phyloP scores from a whole-genome alignment of 1,139 yeast genomes.

The Saccharomyces uvarum region DNA sequence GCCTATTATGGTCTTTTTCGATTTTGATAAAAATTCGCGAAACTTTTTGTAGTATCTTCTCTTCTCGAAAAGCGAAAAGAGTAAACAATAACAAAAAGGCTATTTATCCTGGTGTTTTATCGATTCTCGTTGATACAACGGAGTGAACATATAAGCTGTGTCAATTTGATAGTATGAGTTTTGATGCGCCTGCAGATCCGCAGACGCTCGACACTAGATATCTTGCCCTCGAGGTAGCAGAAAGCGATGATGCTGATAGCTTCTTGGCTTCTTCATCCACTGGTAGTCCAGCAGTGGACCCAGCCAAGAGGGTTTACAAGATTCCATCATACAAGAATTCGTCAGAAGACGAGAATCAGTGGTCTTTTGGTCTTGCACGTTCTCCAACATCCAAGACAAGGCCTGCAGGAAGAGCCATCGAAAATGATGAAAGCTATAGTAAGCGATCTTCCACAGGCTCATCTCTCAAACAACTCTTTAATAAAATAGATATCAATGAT shows the following conservation, averaged over 20 bases:
- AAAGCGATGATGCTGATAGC: neutral
- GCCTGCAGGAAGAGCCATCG: neutral
- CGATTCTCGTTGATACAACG: neutral
- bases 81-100: neutral
- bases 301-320: neutral
- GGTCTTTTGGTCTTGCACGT: conserved; percentile 27
- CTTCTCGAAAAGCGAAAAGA: neutral
- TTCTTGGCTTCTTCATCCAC: neutral
- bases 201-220: neutral
- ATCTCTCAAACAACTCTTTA: conserved; percentile 26
- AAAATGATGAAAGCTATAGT: neutral
- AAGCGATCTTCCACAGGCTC: conserved; percentile 30
- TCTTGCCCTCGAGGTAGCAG: neutral
- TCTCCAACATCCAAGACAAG: conserved; percentile 27
- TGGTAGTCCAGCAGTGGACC: neutral
- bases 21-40: neutral
- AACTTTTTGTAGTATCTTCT: neutral
- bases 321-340: neutral
- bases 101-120: neutral
- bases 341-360: conserved; percentile 4
- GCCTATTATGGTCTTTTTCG: neutral
- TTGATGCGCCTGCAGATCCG: neutral
- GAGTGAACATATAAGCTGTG: neutral
- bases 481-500: conserved; percentile 23
- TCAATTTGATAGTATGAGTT: neutral